Evolutionary conservation across 139 green algal species (phyloP).

Genomic region (Chloropicon primus): DNA sequence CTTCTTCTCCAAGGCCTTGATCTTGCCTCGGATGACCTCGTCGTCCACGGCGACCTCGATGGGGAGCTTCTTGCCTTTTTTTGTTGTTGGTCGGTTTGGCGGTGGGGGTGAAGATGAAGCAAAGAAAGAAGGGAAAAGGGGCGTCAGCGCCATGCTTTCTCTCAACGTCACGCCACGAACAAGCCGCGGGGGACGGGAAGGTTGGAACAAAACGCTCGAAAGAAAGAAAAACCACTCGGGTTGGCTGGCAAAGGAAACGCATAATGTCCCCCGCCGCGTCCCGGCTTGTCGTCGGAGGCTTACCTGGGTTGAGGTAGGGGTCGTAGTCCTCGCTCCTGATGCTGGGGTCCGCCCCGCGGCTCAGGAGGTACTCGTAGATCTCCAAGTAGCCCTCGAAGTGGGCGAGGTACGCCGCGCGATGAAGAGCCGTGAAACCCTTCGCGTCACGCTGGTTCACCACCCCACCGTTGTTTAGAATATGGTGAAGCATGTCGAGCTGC

Average conservation of each 20-base stretch:
- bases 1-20: constrained; percentile 57
- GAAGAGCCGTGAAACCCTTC: constrained; percentile 73
- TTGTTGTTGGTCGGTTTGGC: too few relatives aligned
- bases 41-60: constrained; percentile 37
- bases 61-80: constrained; percentile 47
- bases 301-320: constrained; percentile 66
- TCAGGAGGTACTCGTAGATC: constrained; percentile 90
- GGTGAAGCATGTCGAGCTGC: constrained; percentile 90
- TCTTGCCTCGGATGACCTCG: constrained; percentile 19
- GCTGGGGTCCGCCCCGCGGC: constrained; percentile 66
- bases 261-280: too few relatives aligned
- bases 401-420: constrained; percentile 75
- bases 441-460: constrained; percentile 60
- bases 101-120: background rate
- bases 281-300: too few relatives aligned
- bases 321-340: constrained; percentile 65
- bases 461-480: constrained; percentile 74
- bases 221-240: too few relatives aligned
- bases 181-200: too few relatives aligned
- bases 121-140: background rate
- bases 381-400: constrained; percentile 85
- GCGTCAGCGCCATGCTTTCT: too few relatives aligned
- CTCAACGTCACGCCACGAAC: too few relatives aligned
- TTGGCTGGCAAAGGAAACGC: background rate
- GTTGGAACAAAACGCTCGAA: too few relatives aligned